Conservation (phyloP, 2,329 filamentous ascomycete species). For the Xylaria sp. region DNA sequence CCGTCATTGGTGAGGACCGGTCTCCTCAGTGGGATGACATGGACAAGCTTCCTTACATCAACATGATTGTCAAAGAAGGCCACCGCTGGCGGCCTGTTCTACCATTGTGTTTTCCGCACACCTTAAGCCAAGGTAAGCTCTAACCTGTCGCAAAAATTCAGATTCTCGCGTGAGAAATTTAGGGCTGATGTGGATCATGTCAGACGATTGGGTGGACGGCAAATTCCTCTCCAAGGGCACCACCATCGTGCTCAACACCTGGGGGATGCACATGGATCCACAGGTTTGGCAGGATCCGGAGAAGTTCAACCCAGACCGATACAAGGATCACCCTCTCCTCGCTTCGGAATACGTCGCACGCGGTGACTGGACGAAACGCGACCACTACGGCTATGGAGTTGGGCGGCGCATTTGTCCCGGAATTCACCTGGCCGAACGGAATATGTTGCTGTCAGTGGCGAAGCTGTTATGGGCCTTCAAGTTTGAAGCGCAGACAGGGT, state of each 20-base stretch:
- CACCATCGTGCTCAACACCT: slow-evolving; percentile 45
- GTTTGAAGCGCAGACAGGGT: slow-evolving; percentile 33
- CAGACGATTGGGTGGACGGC: slow-evolving; percentile 49
- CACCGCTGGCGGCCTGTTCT: slow-evolving; percentile 49
- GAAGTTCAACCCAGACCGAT: slow-evolving; percentile 40
- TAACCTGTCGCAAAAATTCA: no score
- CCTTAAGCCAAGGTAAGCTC: slow-evolving; percentile 7
- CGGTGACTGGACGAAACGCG: slow-evolving; percentile 40
- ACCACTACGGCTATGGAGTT: slow-evolving; percentile 55
- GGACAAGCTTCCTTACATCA: slow-evolving; percentile 47
- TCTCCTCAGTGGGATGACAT: slow-evolving; percentile 40
- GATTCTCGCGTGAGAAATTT: no score
- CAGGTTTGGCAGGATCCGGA: slow-evolving; percentile 43
- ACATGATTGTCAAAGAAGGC: slow-evolving; percentile 49
- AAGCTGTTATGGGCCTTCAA: slow-evolving; percentile 45
- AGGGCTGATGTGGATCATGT: not conserved
- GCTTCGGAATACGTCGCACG: slow-evolving; percentile 44
- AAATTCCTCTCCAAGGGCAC: slow-evolving; percentile 49
- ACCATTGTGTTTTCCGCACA: slow-evolving; percentile 45
- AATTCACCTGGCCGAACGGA: slow-evolving; percentile 49
- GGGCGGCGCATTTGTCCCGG: slow-evolving; percentile 56
- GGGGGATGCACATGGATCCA: slow-evolving; percentile 43
- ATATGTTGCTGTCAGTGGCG: slow-evolving; percentile 40
- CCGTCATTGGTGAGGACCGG: slow-evolving; percentile 44
- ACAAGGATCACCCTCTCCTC: slow-evolving; percentile 36